Conservation (phyloP, 1,284 basidiomycete genomes). For the Cystobasidiaceae sp. region DNA sequence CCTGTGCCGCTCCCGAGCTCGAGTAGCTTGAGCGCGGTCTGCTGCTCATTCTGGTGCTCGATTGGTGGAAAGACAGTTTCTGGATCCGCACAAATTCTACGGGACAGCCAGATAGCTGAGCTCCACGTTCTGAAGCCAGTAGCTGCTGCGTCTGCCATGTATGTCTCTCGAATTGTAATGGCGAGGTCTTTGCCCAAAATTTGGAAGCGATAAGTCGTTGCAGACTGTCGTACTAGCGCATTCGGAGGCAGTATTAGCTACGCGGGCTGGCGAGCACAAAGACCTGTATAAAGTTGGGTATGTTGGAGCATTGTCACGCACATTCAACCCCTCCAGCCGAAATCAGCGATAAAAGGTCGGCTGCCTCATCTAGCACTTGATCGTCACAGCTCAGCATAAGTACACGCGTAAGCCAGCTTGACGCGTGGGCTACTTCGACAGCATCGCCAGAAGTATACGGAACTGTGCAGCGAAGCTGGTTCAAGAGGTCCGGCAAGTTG, state of each 20-base stretch:
- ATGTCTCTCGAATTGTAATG: background rate
- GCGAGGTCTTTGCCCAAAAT: background rate
- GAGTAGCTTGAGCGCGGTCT: background rate
- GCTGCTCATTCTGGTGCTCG: too few species aligned
- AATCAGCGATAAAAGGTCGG: background rate
- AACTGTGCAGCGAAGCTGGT: background rate
- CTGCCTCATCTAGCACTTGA: background rate
- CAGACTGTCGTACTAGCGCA: too few species aligned
- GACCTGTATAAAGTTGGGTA: too few species aligned
- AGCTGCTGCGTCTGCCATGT: conserved; percentile 21
- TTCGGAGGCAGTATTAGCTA: too few species aligned
- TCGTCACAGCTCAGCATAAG: conserved; percentile 6
- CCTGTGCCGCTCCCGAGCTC: conserved; percentile 30
- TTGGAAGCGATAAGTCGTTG: background rate
- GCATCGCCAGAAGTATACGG: background rate
- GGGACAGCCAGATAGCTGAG: conserved; percentile 13
- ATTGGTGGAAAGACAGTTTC: background rate
- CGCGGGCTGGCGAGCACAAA: too few species aligned
- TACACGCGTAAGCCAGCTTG: conserved; percentile 14
- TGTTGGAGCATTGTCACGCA: background rate
- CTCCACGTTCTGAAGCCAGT: conserved; percentile 27
- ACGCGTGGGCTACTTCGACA: background rate
- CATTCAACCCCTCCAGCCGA: background rate
- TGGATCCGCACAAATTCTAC: background rate
- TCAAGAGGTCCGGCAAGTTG: background rate